These are phyloP conservation scores for Aristolochia contorta DNA, from an alignment of 164 flowering plant genomes.

Conservation along the genomic window DNA sequence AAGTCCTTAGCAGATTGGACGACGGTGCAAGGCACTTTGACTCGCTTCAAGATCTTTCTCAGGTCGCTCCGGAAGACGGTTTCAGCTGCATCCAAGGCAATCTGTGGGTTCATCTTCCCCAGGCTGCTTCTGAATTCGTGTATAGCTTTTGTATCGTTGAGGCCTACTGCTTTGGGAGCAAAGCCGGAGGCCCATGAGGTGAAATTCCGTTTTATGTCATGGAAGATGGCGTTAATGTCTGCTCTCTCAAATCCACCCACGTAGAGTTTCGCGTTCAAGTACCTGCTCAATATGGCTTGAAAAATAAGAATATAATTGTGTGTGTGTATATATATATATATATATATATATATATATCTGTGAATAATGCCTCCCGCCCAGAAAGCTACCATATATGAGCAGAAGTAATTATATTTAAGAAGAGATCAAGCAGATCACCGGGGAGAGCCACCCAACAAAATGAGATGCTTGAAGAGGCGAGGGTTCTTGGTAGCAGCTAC, in stretches of 20 bases:
- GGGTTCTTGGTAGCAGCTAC: slow-evolving; percentile 30
- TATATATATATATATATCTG: too few species aligned
- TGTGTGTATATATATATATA: too few species aligned
- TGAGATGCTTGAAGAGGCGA: slow-evolving; percentile 25
- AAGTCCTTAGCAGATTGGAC: slow-evolving; percentile 25
- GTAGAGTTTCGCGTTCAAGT: slow-evolving; percentile 22
- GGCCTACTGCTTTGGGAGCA: slow-evolving; percentile 19
- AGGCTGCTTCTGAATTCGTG: slow-evolving; percentile 16
- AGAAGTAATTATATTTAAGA: too few species aligned
- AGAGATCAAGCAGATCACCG: slow-evolving; percentile 18
- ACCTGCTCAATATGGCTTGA: slow-evolving; percentile 15
- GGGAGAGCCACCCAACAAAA: slow-evolving; percentile 31
- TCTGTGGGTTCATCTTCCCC: slow-evolving; percentile 24
- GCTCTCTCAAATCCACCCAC: slow-evolving; percentile 25
- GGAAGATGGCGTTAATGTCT: slow-evolving; percentile 12
- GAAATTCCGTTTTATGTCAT: slow-evolving; percentile 17
- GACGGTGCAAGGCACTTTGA: slow-evolving; percentile 26
- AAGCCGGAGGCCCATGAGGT: slow-evolving; percentile 20
- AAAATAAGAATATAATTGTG: too few species aligned
- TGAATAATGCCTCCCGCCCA: too few species aligned
- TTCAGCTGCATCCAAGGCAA: slow-evolving; percentile 17
- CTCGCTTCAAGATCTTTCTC: slow-evolving; percentile 15
- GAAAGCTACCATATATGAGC: not conserved
- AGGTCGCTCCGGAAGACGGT: slow-evolving; percentile 24
- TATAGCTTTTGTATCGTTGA: slow-evolving; percentile 13